Percentiles rank a stretch among this genome's conserved stretches.
These are phyloP conservation scores for Aspergillus taichungensis DNA, from an alignment of 495 filamentous ascomycete genomes.

Conservation along the genomic window DNA sequence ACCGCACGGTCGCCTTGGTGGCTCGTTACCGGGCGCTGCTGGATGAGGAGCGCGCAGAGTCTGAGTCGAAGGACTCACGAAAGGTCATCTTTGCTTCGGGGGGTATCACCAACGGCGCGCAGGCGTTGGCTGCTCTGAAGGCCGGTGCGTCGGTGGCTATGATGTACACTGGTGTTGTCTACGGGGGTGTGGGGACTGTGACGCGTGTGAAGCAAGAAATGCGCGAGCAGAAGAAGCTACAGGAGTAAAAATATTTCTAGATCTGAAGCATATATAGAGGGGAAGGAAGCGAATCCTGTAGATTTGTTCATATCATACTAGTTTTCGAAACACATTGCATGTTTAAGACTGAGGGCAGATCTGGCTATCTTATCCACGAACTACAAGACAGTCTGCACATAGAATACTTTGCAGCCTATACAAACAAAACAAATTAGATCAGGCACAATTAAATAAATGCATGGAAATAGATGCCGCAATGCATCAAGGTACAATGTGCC, in stretches of 20 bases:
- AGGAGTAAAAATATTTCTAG: slow-evolving; percentile 4
- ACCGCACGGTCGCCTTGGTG: slow-evolving; percentile 65
- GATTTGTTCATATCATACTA: too few species aligned
- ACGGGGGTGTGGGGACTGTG: slow-evolving; percentile 77
- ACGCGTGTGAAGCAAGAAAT: slow-evolving; percentile 84
- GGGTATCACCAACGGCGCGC: slow-evolving; percentile 75
- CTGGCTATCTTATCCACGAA: too few species aligned
- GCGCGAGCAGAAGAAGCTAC: slow-evolving; percentile 43
- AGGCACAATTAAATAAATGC: too few species aligned
- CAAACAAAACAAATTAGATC: too few species aligned
- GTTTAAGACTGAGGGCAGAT: too few species aligned
- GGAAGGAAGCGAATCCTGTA: too few species aligned
- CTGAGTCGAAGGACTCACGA: slow-evolving; percentile 25
- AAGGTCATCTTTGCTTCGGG: slow-evolving; percentile 91
- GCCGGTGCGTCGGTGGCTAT: slow-evolving; percentile 83
- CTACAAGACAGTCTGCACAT: too few species aligned
- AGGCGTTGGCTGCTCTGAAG: slow-evolving; percentile 69
- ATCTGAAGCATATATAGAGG: too few species aligned
- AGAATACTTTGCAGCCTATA: too few species aligned
- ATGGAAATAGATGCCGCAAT: too few species aligned
- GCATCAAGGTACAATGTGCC: too few species aligned
- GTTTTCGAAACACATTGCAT: too few species aligned
- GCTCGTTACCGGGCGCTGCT: slow-evolving; percentile 67
- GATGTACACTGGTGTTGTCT: slow-evolving; percentile 76
- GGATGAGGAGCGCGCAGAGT: slow-evolving; percentile 37